Percentiles rank a stretch among this genome's conserved stretches.
phyloP scores from a whole-genome alignment of 306 rosid species.

The Calophaca sinica region DNA sequence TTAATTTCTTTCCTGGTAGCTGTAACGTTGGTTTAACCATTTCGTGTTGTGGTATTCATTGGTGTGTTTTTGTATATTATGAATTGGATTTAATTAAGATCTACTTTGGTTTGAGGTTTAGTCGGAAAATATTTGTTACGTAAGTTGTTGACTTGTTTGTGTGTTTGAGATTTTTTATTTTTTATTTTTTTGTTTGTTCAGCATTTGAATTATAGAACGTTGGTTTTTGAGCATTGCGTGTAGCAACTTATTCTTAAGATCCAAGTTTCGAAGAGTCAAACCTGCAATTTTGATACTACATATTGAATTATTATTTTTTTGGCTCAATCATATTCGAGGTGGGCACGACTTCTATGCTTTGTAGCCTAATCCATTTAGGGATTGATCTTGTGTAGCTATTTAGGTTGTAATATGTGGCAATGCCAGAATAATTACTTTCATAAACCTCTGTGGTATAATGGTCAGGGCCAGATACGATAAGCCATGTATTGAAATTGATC shows the following conservation, averaged over 20 bases:
- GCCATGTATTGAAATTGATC: constrained; percentile 3
- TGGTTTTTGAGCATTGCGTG: constrained; percentile 9
- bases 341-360: not conserved
- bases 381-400: not conserved
- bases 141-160: constrained; percentile 20
- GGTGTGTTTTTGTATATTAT: not conserved
- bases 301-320: no score
- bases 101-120: constrained; percentile 34
- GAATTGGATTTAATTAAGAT: constrained; percentile 42
- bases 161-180: not conserved
- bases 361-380: constrained; percentile 22
- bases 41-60: constrained; percentile 41
- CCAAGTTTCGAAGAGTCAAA: not conserved
- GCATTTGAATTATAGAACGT: not conserved
- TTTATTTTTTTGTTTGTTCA: not conserved
- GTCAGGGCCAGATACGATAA: not conserved
- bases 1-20: not conserved
- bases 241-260: not conserved
- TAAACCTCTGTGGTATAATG: not conserved
- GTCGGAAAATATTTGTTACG: not conserved
- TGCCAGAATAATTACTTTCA: not conserved
- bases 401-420: constrained; percentile 2
- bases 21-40: constrained; percentile 4
- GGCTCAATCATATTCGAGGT: constrained; percentile 4
- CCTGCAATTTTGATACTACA: no score